A percentile compares a stretch with the other conserved stretches of the same genome.
phyloP scores from a whole-genome alignment of 805 yeast genomes.

The Kazachstania taianensis region DNA sequence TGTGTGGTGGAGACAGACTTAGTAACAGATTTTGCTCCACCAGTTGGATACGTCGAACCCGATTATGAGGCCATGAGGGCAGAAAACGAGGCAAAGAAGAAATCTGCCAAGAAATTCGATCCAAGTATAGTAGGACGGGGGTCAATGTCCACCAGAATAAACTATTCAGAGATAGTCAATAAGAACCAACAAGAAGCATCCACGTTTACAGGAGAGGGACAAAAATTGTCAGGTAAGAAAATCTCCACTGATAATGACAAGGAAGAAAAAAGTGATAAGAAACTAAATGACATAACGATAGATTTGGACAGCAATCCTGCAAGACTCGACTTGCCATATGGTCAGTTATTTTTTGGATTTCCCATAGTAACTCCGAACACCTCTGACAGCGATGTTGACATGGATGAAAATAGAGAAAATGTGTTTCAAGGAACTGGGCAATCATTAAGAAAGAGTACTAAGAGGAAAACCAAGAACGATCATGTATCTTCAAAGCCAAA shows the following conservation, averaged over 20 bases:
- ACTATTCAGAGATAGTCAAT: constrained; percentile 50
- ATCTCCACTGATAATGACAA: constrained; percentile 1
- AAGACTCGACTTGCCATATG: constrained; percentile 65
- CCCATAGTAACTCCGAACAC: constrained; percentile 47
- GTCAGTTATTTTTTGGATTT: constrained; percentile 88
- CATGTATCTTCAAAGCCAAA: constrained; percentile 53
- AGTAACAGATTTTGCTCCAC: constrained; percentile 97
- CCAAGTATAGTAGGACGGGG: constrained; percentile 39
- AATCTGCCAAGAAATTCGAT: constrained; percentile 22
- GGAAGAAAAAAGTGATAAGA: constrained; percentile 4
- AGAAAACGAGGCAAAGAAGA: constrained; percentile 14
- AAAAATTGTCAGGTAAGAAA: constrained; percentile 55
- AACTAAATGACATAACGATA: constrained; percentile 33
- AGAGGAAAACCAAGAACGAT: constrained; percentile 50
- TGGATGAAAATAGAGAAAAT: constrained; percentile 14
- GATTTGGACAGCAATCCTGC: constrained; percentile 57
- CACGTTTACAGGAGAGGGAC: constrained; percentile 52
- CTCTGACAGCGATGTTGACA: constrained; percentile 29
- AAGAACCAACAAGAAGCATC: constrained; percentile 27
- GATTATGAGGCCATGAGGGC: constrained; percentile 36
- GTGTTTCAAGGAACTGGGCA: constrained; percentile 63
- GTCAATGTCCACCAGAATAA: constrained; percentile 58
- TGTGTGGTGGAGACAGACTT: constrained; percentile 96
- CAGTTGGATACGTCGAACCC: constrained; percentile 96
- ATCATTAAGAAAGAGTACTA: constrained; percentile 57